Evolutionary conservation across 306 rosid genomes (phyloP), one percentile per base, ranked within the genome.

Genomic region (Vigna nakashimae): DNA sequence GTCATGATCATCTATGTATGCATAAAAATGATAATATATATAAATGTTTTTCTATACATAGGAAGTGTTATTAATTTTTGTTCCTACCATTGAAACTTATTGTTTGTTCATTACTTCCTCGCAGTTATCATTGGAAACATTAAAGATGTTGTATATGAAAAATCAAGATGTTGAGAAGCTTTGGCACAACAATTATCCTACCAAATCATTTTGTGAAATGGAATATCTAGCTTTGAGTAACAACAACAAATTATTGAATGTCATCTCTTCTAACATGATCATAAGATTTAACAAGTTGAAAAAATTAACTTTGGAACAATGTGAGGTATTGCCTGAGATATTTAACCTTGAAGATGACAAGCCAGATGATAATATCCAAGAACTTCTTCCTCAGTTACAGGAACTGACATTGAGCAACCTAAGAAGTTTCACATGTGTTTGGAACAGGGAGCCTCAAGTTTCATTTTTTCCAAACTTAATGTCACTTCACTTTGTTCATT

Each of bases 361-460:
- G 8, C 14, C 9, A 69, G 13, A 51, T 70, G 0, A 32, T 9
- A 11, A 51, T 9, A 15, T 40, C 3, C 11, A 6, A 18, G 51
- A 32, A 36, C 11, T 73, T 9, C 56, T 73, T 7, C 77, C 40
- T 56, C 43, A 15, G 4, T 1, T 73, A 5, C 15, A 7, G 2
- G 52, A 1, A 73, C 9, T 73, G 3, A 3, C 18, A 28, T 57
- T 73, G 56, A 73, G 11, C 22, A 5, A 24, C 0, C 43, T 73
- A 8, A 34, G 43, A 0, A 2, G 13, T 28, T 40, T 75, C 34
- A 14, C 4, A 1, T 3, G 3, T 17, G 7, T 75, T 3, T 75
- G 60, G 79, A 75, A 18, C 20, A 46, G 11, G 50, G 71, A 48
- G 4, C 79, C 79, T 48, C n/a, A 16, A 1, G 40, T 55, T 38